These are phyloP conservation scores for Drechslerella coelobrocha DNA, from an alignment of 2,329 filamentous ascomycete species.

Conservation along the genomic window DNA sequence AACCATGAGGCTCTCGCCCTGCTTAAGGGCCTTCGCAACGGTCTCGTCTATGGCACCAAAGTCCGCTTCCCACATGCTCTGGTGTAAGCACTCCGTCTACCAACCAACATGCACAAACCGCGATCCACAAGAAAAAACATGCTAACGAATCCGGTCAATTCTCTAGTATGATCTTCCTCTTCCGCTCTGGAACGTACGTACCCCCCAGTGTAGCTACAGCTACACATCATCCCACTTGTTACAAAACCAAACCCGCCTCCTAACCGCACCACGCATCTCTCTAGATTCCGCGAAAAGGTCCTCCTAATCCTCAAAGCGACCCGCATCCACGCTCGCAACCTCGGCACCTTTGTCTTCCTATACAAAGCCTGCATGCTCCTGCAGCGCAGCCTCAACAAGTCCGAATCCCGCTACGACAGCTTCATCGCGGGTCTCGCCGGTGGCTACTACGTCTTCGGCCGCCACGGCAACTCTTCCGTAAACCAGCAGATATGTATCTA, in stretches of 20 bases:
- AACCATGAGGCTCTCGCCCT: conserved; percentile 85
- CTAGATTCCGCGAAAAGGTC: conserved; percentile 73
- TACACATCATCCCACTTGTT: conserved; percentile 15
- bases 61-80: conserved; percentile 97
- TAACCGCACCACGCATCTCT: background rate
- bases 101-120: background rate
- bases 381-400: conserved; percentile 67
- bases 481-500: conserved; percentile 99
- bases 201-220: too few relatives aligned
- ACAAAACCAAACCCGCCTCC: background rate
- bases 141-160: conserved; percentile 7
- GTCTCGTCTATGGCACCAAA: conserved; percentile 94
- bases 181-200: conserved; percentile 85
- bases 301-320: conserved; percentile 83
- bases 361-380: conserved; percentile 85
- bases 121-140: too few relatives aligned
- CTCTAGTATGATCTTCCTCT: conserved; percentile 88
- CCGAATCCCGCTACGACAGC: conserved; percentile 71
- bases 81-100: conserved; percentile 65
- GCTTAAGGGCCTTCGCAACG: conserved; percentile 93
- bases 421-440: conserved; percentile 87
- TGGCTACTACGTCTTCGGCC: conserved; percentile 92
- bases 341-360: conserved; percentile 86
- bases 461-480: conserved; percentile 74
- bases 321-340: conserved; percentile 85